Conservation (phyloP, 2,329 filamentous ascomycete genomes). For the Claviceps lovelessii region DNA sequence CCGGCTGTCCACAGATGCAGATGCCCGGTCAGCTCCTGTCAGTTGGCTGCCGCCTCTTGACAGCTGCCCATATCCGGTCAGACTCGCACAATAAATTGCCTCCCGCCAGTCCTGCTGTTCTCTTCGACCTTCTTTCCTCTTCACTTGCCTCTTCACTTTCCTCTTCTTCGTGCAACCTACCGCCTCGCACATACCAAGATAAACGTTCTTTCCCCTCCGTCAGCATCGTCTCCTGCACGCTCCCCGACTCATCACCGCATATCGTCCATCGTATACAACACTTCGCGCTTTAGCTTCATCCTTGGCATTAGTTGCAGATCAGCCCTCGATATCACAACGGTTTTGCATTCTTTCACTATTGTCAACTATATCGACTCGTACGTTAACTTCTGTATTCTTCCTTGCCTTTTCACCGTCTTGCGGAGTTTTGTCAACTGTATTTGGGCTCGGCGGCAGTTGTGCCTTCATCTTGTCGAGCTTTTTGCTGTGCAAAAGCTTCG, state of each 20-base stretch:
- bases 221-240: neutral
- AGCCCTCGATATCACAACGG: neutral
- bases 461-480: neutral
- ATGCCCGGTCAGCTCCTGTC: neutral
- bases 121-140: constrained; percentile 5
- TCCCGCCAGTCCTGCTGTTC: constrained; percentile 1
- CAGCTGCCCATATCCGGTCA: neutral
- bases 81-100: neutral
- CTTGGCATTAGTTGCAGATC: neutral
- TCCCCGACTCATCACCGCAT: neutral
- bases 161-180: neutral
- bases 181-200: neutral
- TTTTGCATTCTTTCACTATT: neutral
- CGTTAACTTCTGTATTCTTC: neutral
- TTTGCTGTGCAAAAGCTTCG: neutral
- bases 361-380: neutral
- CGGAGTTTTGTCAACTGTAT: neutral
- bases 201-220: neutral
- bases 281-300: neutral
- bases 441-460: neutral
- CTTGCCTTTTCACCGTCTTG: neutral
- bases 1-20: neutral
- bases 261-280: constrained; percentile 1
- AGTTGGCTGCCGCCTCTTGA: neutral
- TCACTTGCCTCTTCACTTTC: constrained; percentile 4